phyloP scores from a whole-genome alignment of 345 rosid species.

The Camelina hispida region DNA sequence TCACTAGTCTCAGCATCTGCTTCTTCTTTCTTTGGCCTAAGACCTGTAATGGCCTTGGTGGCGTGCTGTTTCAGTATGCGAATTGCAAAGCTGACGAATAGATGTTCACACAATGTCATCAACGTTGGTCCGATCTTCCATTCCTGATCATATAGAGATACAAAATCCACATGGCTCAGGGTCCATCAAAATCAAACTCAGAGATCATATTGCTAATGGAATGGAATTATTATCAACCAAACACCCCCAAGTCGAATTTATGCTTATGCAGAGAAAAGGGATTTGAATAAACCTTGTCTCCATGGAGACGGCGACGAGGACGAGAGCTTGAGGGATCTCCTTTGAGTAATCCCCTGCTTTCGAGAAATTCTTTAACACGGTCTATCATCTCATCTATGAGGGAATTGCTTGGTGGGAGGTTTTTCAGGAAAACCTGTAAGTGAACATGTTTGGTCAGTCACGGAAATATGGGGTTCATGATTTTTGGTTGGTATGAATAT shows the following conservation, averaged over 20 bases:
- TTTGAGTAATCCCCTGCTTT: slow-evolving; percentile 81
- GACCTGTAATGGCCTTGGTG: slow-evolving; percentile 47
- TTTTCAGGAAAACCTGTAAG: slow-evolving; percentile 79
- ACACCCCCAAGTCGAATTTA: not conserved
- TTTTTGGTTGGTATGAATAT: not conserved
- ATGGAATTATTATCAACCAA: not conserved
- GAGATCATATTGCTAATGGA: not conserved
- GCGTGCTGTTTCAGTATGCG: slow-evolving; percentile 69
- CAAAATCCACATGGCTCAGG: slow-evolving; percentile 10
- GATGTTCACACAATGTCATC: slow-evolving; percentile 82
- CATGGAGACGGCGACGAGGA: slow-evolving; percentile 67
- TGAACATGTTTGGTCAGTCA: slow-evolving; percentile 25
- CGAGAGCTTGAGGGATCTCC: slow-evolving; percentile 81
- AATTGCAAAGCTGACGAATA: slow-evolving; percentile 88
- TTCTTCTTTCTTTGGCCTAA: slow-evolving; percentile 49
- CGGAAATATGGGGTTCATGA: slow-evolving; percentile 11
- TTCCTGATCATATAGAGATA: slow-evolving; percentile 55
- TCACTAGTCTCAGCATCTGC: slow-evolving; percentile 37
- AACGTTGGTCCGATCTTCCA: slow-evolving; percentile 89
- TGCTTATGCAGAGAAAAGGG: not conserved
- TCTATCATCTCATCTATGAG: slow-evolving; percentile 88
- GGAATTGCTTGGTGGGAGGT: slow-evolving; percentile 88
- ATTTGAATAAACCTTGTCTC: slow-evolving; percentile 61
- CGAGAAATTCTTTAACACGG: slow-evolving; percentile 86
- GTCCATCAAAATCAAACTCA: slow-evolving; percentile 5